Evolutionary conservation across 148 eudicot genomes (phyloP), one percentile per base, ranked within the genome.

Genomic region (Rhododendron ovatum): DNA sequence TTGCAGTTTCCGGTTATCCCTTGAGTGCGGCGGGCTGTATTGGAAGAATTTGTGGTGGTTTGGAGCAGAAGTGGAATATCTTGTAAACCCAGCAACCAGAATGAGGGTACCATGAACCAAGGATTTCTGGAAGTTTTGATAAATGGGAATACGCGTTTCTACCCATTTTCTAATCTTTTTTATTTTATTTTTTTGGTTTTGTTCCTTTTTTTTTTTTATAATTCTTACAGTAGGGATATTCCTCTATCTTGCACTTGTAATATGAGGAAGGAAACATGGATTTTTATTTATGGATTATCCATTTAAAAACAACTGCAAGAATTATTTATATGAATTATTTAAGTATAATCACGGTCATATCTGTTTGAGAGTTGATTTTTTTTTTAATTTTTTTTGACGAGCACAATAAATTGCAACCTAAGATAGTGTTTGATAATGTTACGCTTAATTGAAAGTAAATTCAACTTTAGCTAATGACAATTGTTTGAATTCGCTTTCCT

Each of bases 1-100:
- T 63, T 83, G 84, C 84, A 83, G 84, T 82, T 37, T 82, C 71
- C 12, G 84, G 84, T 20, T 82, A 82, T 57, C 84, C 84, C 8
- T 82, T 83, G 84, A 83, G 84, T 83, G 84, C 84, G 15, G 76
- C 84, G 43, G 57, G 76, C 39, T 83, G 84, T 83, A 83, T 83
- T 83, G 47, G 55, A 39, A 83, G 76, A 43, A 83, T 83, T n/a
- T 63, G 84, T 30, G 13, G 53, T 63, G 84, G 53, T 13, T 83
- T 83, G 76, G 84, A 83, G 77, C 84, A n/a, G 0, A 61, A 65
- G 75, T 83, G 84, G 76, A 65, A 65, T n/a, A 82, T 82, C 63
- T 57, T 82, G 47, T 82, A 37, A 82, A 7, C 43, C 35, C 24
- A 48, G 2, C 33, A 26, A 22, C 50, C 51, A 9, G 45, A 22